phyloP scores from a whole-genome alignment of 1,284 basidiomycete genomes.

The Xerocomus minutiporus region DNA sequence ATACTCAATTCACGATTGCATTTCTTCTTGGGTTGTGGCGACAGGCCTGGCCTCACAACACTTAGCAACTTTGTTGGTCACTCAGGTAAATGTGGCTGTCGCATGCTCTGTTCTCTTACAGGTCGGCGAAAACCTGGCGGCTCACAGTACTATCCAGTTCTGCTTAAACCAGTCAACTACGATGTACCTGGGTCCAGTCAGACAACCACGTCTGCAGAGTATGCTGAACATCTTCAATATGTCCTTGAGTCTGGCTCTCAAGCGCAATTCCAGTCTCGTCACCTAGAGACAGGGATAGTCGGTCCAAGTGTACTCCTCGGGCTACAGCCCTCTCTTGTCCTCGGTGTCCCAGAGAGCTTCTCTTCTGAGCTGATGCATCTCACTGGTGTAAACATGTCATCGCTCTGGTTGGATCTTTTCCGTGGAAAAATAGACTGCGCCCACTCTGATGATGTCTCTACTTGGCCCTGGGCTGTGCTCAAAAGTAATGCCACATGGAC shows the following conservation, averaged over 20 bases:
- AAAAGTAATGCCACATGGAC: not conserved
- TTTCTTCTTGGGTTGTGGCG: not conserved
- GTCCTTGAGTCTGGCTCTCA: not conserved
- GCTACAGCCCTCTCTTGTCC: not conserved
- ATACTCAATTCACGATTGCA: not conserved
- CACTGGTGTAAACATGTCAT: not conserved
- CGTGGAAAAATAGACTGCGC: not conserved
- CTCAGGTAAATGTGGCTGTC: not conserved
- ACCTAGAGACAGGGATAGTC: not conserved
- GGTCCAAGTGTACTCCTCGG: not conserved
- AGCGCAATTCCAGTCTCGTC: not conserved
- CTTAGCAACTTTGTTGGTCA: constrained; percentile 1
- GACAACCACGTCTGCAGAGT: not conserved
- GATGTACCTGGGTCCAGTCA: not conserved
- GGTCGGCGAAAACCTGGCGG: not conserved
- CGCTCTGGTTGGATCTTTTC: not conserved
- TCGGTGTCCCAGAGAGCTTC: not conserved
- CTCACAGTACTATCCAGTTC: constrained; percentile 1
- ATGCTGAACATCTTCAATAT: not conserved
- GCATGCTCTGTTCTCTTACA: not conserved
- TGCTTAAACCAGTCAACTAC: constrained; percentile 2
- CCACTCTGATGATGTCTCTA: not conserved
- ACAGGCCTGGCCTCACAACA: not conserved
- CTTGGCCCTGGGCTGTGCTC: not conserved
- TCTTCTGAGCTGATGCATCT: not conserved